Evolutionary conservation across 1,139 yeast genomes (phyloP).

Genomic region (Torulaspora globosa): DNA sequence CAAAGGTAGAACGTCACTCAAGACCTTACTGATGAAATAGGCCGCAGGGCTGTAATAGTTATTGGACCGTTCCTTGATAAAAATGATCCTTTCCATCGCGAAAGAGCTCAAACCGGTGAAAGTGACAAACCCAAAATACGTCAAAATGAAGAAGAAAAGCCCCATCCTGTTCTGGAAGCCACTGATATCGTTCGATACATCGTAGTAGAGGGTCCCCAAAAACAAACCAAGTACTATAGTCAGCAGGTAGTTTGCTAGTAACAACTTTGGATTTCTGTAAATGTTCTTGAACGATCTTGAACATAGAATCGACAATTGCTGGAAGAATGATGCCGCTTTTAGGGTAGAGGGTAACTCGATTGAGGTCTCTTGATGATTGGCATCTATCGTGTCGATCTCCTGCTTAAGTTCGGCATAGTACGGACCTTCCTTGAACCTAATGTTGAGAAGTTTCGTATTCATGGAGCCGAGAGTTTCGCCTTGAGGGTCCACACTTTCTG

Average conservation of each 20-base stretch:
- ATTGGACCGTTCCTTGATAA: constrained; percentile 88
- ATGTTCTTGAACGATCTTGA: constrained; percentile 88
- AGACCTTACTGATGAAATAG: constrained; percentile 76
- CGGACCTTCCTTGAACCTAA: constrained; percentile 48
- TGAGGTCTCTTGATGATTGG: constrained; percentile 20
- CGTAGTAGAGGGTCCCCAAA: constrained; percentile 80
- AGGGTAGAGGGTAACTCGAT: constrained; percentile 24
- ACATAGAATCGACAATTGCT: constrained; percentile 66
- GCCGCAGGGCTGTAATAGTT: constrained; percentile 86
- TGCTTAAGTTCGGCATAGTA: constrained; percentile 46
- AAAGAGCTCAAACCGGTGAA: constrained; percentile 88
- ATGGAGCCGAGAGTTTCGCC: constrained; percentile 21
- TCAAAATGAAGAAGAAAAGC: constrained; percentile 79
- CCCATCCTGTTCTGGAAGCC: constrained; percentile 97
- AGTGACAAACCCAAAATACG: constrained; percentile 90
- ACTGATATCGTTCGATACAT: constrained; percentile 80
- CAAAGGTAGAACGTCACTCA: constrained; percentile 86
- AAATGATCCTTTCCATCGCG: constrained; percentile 80
- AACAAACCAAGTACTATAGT: constrained; percentile 74
- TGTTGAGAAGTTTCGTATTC: constrained; percentile 36
- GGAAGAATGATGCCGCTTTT: constrained; percentile 52
- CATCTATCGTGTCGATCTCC: constrained; percentile 45
- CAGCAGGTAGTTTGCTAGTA: constrained; percentile 75
- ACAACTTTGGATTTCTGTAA: constrained; percentile 83
- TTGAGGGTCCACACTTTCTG: constrained; percentile 29